Evolutionary conservation across 495 filamentous ascomycete genomes (phyloP).

Genomic region (Barbatosphaeria neglecta): DNA sequence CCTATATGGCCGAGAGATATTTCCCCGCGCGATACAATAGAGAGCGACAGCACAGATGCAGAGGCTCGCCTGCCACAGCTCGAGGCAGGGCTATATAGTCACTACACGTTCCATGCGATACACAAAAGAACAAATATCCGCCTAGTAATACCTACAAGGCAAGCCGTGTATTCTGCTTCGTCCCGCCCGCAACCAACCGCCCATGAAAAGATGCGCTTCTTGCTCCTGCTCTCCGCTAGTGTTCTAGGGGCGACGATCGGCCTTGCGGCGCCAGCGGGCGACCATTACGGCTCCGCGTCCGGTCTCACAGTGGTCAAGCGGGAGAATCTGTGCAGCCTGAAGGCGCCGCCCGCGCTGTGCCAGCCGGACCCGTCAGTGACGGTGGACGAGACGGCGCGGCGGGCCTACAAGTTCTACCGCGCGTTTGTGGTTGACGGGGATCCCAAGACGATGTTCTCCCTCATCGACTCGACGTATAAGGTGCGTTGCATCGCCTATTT

Average conservation of each 20-base stretch:
- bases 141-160: too few relatives aligned
- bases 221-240: conserved; percentile 14
- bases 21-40: conserved; percentile 13
- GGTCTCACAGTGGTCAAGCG: conserved; percentile 13
- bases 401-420: conserved; percentile 38
- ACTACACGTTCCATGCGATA: not conserved
- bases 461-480: conserved; percentile 28
- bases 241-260: conserved; percentile 16
- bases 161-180: too few relatives aligned
- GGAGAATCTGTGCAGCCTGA: conserved; percentile 31
- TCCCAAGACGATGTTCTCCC: conserved; percentile 34
- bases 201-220: conserved; percentile 20
- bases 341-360: conserved; percentile 27
- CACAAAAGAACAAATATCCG: not conserved
- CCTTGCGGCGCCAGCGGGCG: conserved; percentile 16
- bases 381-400: conserved; percentile 30
- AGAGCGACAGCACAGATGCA: not conserved
- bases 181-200: not conserved
- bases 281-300: not conserved
- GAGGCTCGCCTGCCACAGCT: not conserved
- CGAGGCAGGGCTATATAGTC: conserved; percentile 4
- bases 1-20: conserved; percentile 1
- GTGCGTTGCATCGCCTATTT: conserved; percentile 14
- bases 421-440: conserved; percentile 36
- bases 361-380: conserved; percentile 23